Base-by-base conservation (phyloP, 2,329 filamentous ascomycete species). In the Scedosporium dehoogii region DNA sequence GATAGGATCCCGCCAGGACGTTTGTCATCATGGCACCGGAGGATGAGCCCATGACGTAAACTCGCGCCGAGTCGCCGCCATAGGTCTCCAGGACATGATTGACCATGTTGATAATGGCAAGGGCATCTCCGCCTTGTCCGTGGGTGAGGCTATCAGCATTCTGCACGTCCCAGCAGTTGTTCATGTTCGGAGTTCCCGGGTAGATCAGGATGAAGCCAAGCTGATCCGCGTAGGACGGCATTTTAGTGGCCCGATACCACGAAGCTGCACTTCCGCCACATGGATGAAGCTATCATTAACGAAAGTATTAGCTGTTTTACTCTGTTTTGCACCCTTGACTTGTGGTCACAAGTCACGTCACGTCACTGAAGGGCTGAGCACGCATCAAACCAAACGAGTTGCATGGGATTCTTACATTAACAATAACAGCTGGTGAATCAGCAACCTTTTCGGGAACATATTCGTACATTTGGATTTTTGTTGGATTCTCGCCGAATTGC, bases 41-140 rank as follows among this genome's bases (percentile, higher is more conserved):
- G 3, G 72, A 76, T 0, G 69, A 69, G 3, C 84, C 84, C 0
- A 80, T 82, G 1, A 80, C 80, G 64, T 79, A 85, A 2, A 86
- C 80, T 60, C 75, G 75, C 64, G 68, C 73, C 29, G 76, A 67
- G 67, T 87, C 79, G 25, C 75, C 82, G 1, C 73, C 73, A 71
- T 85, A 85, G 67, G 75, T 76, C 9, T 69, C 65, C 14, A 85
- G 70, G 3, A 81, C 75, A 66, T 82, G 85, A 42, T 72, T 74
- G 58, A 85, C 81, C 83, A 86, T 85, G 68, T 81, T 83, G 29
- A 78, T 79, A 63, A 87, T 82, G 0, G 76, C 75, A 42, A 80
- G 78, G 59, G 77, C 81, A 69, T 86, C 80, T 3, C 81, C 81
- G 18, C 83, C 83, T 5, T 81, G 82, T 62, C 81, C 75, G 66